A percentile compares a stretch with the other conserved stretches of the same genome.
phyloP scores from a whole-genome alignment of 768 basidiomycete genomes.

The Fibroporia radiculosa region DNA sequence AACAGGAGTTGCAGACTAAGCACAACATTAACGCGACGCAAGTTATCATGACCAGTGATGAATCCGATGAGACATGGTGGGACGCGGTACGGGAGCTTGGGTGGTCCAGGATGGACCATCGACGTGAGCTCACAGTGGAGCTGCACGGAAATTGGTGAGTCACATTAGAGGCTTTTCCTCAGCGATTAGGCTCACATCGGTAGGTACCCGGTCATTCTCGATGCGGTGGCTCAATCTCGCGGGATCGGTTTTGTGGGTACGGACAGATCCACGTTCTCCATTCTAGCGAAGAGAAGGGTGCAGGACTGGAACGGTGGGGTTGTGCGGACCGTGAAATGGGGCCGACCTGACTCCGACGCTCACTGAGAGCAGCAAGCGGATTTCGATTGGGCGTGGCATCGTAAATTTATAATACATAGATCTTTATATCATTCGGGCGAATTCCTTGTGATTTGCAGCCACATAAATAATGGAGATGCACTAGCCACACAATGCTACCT shows the following conservation, averaged over 20 bases:
- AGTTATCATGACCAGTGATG: conserved; percentile 35
- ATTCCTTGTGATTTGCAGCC: background rate
- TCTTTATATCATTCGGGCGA: too few species aligned
- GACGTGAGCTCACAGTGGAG: conserved; percentile 21
- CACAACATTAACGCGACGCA: conserved; percentile 20
- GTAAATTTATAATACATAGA: too few species aligned
- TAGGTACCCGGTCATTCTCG: conserved; percentile 66
- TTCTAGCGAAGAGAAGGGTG: conserved; percentile 51
- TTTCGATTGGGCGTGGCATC: background rate
- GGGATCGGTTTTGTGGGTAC: conserved; percentile 69
- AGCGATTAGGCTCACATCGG: background rate
- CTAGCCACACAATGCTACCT: too few species aligned
- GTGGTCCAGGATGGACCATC: conserved; percentile 27
- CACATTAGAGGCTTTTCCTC: too few species aligned
- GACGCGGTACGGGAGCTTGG: conserved; percentile 22
- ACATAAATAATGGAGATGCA: too few species aligned
- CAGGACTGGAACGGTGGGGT: conserved; percentile 54
- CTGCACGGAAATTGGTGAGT: conserved; percentile 26
- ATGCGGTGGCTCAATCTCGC: conserved; percentile 58
- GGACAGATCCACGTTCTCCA: conserved; percentile 60
- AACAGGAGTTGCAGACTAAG: conserved; percentile 21
- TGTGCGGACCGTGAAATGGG: conserved; percentile 48
- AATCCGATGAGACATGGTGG: conserved; percentile 30
- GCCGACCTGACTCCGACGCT: conserved; percentile 41
- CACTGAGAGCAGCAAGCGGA: conserved; percentile 29